Evolutionary conservation across 768 basidiomycete genomes (phyloP).

Genomic region (Tricholoma furcatifolium): DNA sequence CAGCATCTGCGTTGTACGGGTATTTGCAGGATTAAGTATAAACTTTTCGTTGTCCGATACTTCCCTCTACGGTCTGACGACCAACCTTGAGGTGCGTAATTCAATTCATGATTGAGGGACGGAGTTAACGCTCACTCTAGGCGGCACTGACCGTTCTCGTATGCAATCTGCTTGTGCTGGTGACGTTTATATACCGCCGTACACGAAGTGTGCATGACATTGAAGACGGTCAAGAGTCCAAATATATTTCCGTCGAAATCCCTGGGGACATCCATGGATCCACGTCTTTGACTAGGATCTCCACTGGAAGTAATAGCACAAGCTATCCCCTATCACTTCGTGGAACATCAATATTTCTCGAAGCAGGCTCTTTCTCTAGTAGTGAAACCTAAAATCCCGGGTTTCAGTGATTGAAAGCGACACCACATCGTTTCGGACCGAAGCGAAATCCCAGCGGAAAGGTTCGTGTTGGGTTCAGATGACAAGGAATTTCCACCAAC

Average conservation of each 20-base stretch:
- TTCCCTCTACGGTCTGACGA: slow-evolving; percentile 13
- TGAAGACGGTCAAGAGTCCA: slow-evolving; percentile 5
- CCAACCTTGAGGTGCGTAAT: slow-evolving; percentile 17
- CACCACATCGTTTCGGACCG: too few relatives aligned
- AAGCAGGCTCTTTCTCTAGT: background rate
- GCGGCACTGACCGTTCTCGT: slow-evolving; percentile 17
- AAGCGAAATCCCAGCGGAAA: too few relatives aligned
- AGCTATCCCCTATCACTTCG: background rate
- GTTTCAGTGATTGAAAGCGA: too few relatives aligned
- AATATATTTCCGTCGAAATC: background rate
- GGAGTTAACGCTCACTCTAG: background rate
- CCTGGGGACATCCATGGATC: background rate
- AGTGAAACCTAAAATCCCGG: too few relatives aligned
- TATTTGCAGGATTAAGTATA: slow-evolving; percentile 6
- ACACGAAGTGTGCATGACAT: slow-evolving; percentile 11
- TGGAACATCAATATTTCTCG: slow-evolving; percentile 14
- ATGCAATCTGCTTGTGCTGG: slow-evolving; percentile 18
- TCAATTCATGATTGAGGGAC: background rate
- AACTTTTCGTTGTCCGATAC: background rate
- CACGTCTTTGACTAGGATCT: background rate
- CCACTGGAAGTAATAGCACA: background rate
- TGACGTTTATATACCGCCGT: slow-evolving; percentile 17
- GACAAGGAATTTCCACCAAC: too few relatives aligned
- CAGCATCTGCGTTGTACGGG: slow-evolving; percentile 12
- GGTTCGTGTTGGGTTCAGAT: too few relatives aligned